Evolutionary conservation across 768 basidiomycete species (phyloP).

Genomic region (Kwoniella sp.): DNA sequence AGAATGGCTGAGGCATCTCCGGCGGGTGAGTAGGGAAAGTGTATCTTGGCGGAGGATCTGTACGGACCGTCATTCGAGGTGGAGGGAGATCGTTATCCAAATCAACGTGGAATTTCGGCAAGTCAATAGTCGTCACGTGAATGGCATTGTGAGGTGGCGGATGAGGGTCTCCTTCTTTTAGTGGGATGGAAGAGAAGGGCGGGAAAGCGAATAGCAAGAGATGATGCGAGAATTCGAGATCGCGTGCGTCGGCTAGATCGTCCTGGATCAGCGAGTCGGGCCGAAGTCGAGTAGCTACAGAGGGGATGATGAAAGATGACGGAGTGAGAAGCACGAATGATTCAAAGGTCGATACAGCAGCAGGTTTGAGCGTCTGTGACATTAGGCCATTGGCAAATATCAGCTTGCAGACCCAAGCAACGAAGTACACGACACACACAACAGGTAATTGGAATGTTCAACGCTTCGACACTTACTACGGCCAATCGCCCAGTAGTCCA

Average conservation of each 20-base stretch:
- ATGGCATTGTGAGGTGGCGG: constrained; percentile 46
- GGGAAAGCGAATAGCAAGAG: constrained; percentile 49
- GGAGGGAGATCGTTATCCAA: constrained; percentile 38
- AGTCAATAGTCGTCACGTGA: constrained; percentile 42
- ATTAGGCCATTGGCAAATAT: background rate
- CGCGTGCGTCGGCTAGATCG: constrained; percentile 33
- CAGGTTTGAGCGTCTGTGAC: constrained; percentile 34
- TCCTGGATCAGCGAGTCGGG: constrained; percentile 28
- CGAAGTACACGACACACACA: too few species aligned
- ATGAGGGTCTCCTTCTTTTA: constrained; percentile 21
- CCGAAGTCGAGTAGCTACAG: constrained; percentile 41
- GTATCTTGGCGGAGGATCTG: constrained; percentile 53
- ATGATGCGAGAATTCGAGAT: constrained; percentile 43
- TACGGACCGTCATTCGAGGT: constrained; percentile 45
- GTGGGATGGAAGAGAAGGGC: constrained; percentile 25
- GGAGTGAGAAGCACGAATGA: constrained; percentile 44
- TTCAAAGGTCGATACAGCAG: constrained; percentile 42
- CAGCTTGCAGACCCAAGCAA: too few species aligned
- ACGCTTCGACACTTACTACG: constrained; percentile 32
- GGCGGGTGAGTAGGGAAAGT: constrained; percentile 44
- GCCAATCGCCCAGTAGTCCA: constrained; percentile 48
- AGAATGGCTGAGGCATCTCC: constrained; percentile 29
- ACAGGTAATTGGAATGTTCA: too few species aligned
- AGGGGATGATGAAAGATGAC: constrained; percentile 42
- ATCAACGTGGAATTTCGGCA: constrained; percentile 39